phyloP scores from a whole-genome alignment of 495 filamentous ascomycete genomes.

The Penicillium desertorum region DNA sequence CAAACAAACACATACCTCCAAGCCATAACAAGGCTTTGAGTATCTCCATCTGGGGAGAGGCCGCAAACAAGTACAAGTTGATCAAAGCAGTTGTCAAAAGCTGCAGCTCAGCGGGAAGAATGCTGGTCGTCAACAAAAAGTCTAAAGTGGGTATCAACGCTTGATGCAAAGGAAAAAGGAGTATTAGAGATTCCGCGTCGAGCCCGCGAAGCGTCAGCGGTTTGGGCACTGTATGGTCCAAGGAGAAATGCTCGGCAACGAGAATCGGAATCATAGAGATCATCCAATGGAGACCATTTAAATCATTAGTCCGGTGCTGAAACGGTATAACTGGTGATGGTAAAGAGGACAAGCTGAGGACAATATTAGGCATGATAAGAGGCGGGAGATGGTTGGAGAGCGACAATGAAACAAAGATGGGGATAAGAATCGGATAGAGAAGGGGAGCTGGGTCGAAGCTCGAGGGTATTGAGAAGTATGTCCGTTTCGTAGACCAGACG shows the following conservation, averaged over 20 bases:
- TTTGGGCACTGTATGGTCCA: constrained; percentile 28
- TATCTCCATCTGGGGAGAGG: constrained; percentile 81
- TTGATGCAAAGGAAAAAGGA: constrained; percentile 85
- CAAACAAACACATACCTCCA: constrained; percentile 74
- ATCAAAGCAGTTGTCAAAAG: constrained; percentile 79
- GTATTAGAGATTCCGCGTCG: constrained; percentile 58
- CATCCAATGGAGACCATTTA: constrained; percentile 69
- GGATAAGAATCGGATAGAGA: constrained; percentile 77
- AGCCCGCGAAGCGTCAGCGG: constrained; percentile 45
- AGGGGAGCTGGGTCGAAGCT: constrained; percentile 89
- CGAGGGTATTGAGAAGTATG: constrained; percentile 58
- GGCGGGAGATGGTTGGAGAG: constrained; percentile 57
- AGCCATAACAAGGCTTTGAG: constrained; percentile 82
- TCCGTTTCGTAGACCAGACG: constrained; percentile 27
- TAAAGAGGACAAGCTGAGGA: constrained; percentile 75
- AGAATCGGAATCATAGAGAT: constrained; percentile 63
- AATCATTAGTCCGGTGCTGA: constrained; percentile 49
- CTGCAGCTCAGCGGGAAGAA: constrained; percentile 83
- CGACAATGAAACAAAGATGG: constrained; percentile 74
- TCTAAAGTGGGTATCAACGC: constrained; percentile 70
- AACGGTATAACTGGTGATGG: constrained; percentile 72
- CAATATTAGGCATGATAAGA: constrained; percentile 71
- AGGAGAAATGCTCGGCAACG: constrained; percentile 45
- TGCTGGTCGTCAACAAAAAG: constrained; percentile 80
- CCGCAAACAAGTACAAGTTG: constrained; percentile 74